These are phyloP conservation scores for Sporothrix protearum DNA, from an alignment of 2,329 filamentous ascomycete genomes.

Conservation along the genomic window DNA sequence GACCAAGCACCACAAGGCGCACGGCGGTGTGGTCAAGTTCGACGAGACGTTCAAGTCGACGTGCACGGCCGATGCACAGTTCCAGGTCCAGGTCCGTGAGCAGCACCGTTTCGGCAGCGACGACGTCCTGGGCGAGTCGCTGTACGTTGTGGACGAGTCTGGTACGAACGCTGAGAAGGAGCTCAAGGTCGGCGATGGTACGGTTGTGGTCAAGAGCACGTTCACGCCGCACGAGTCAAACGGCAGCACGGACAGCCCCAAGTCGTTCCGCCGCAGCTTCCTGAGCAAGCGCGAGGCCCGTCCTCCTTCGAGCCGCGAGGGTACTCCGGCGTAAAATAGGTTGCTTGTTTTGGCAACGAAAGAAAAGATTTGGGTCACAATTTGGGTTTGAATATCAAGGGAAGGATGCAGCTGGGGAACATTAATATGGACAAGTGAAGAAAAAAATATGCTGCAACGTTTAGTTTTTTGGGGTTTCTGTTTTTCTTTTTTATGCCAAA, in stretches of 20 bases:
- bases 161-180: conserved; percentile 66
- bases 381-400: neutral
- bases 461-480: conserved; percentile 3
- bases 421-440: neutral
- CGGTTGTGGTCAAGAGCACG: conserved; percentile 67
- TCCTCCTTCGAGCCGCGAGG: conserved; percentile 43
- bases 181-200: conserved; percentile 68
- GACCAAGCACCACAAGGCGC: conserved; percentile 82
- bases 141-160: conserved; percentile 89
- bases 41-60: conserved; percentile 75
- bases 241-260: conserved; percentile 47
- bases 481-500: conserved; percentile 4
- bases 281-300: conserved; percentile 51
- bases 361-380: neutral
- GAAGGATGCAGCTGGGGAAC: neutral
- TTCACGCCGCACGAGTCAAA: conserved; percentile 51
- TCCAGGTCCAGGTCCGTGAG: conserved; percentile 80
- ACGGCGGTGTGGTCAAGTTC: conserved; percentile 62
- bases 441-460: conserved; percentile 1
- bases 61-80: conserved; percentile 78
- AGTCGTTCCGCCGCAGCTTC: conserved; percentile 51
- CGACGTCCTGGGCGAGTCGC: conserved; percentile 74
- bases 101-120: conserved; percentile 82
- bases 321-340: conserved; percentile 34
- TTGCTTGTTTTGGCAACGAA: too few relatives aligned